A percentile compares a stretch with the other conserved stretches of the same genome.
Evolutionary conservation across 176 grass and related monocot species (phyloP).

Genomic region (Oryza meridionalis): DNA sequence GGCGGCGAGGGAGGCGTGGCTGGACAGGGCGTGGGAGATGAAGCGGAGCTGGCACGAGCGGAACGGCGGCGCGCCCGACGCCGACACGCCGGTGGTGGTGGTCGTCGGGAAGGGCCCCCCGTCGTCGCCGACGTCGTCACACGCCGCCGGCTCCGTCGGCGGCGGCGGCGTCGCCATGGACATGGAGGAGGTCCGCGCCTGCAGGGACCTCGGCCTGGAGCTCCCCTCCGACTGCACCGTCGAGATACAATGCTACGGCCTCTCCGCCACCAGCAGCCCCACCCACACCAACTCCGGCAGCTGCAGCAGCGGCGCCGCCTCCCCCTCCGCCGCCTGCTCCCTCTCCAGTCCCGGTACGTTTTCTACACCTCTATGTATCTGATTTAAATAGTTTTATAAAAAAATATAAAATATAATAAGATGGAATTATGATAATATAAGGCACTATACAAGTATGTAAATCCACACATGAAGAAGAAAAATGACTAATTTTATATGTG

Average conservation of each 20-base stretch:
- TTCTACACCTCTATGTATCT: too few relatives aligned
- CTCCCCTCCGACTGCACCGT: constrained; percentile 63
- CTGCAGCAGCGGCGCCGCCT: constrained; percentile 27
- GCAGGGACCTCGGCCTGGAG: constrained; percentile 70
- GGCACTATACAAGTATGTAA: too few relatives aligned
- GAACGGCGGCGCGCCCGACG: constrained; percentile 44
- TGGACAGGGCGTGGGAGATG: constrained; percentile 66
- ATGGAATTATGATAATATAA: too few relatives aligned
- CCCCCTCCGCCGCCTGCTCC: constrained; percentile 12
- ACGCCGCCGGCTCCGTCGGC: background rate
- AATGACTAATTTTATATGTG: too few relatives aligned
- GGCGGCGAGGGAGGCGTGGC: constrained; percentile 60
- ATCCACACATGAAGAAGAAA: too few relatives aligned
- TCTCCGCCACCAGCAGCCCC: constrained; percentile 49
- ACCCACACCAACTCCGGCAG: constrained; percentile 28
- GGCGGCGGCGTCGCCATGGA: constrained; percentile 63
- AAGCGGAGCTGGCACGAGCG: constrained; percentile 60
- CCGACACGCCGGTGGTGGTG: constrained; percentile 44
- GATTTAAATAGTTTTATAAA: too few relatives aligned
- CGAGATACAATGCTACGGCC: constrained; percentile 55
- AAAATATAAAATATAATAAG: too few relatives aligned
- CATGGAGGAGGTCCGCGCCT: constrained; percentile 77
- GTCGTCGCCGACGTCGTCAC: background rate
- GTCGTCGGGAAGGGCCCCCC: constrained; percentile 20
- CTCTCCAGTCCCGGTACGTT: constrained; percentile 44